phyloP scores from a whole-genome alignment of 2,329 filamentous ascomycete species.

The Epicoccum nigrum region DNA sequence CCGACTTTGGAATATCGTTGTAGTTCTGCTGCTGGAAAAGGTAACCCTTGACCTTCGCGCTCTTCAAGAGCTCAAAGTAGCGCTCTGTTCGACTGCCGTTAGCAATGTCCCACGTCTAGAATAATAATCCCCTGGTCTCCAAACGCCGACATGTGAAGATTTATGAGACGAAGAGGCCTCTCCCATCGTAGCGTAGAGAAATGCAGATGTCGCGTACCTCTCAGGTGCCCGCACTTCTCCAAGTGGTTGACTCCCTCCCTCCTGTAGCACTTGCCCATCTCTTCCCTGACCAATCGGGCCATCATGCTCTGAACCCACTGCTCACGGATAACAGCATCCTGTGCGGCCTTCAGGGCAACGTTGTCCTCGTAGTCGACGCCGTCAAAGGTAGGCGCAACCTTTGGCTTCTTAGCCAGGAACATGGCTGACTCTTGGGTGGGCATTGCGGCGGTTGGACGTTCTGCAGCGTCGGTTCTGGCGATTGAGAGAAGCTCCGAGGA shows the following conservation, averaged over 20 bases:
- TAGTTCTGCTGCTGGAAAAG: constrained; percentile 82
- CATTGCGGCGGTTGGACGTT: constrained; percentile 58
- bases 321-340: constrained; percentile 81
- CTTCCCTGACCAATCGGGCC: constrained; percentile 79
- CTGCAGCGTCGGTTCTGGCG: background rate
- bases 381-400: constrained; percentile 80
- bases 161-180: background rate
- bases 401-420: constrained; percentile 85
- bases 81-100: constrained; percentile 62
- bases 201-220: constrained; percentile 65
- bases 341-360: constrained; percentile 78
- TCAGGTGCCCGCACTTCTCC: constrained; percentile 81
- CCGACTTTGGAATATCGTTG: constrained; percentile 44
- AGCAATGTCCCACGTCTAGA: constrained; percentile 18
- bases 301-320: constrained; percentile 93
- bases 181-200: too few species aligned
- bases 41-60: constrained; percentile 78
- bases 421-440: constrained; percentile 81
- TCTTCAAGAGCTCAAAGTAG: constrained; percentile 78
- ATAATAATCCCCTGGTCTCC: background rate
- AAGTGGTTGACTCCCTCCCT: constrained; percentile 85
- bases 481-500: constrained; percentile 6
- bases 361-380: constrained; percentile 88
- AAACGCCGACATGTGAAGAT: background rate
- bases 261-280: constrained; percentile 85